phyloP scores from a whole-genome alignment of 306 rosid genomes.

The Cicer yamashitae region DNA sequence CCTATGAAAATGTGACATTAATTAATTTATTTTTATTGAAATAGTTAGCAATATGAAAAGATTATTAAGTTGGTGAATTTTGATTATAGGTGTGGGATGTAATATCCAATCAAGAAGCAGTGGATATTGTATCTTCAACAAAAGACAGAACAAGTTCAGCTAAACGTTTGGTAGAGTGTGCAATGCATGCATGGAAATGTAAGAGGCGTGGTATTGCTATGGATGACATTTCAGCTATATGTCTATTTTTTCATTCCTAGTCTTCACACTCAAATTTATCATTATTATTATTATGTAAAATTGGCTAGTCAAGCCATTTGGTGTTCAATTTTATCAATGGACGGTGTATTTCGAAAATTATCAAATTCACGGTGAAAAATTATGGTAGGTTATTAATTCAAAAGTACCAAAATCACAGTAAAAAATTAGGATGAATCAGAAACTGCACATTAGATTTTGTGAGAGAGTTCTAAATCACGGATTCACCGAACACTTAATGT shows the following conservation, averaged over 20 bases:
- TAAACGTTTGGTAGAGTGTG: constrained; percentile 70
- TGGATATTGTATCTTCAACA: constrained; percentile 67
- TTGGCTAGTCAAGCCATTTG: background rate
- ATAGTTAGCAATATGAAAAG: background rate
- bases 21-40: background rate
- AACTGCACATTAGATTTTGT: no score
- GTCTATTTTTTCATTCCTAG: constrained; percentile 78
- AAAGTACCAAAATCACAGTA: no score
- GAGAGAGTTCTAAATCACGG: no score
- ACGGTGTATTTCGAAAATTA: no score
- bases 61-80: no score
- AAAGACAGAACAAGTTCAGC: constrained; percentile 66
- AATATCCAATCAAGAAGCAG: constrained; percentile 91
- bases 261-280: constrained; percentile 25
- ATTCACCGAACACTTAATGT: no score
- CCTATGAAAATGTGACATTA: background rate
- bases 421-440: no score
- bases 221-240: constrained; percentile 94
- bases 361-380: no score
- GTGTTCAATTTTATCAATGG: no score
- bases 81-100: constrained; percentile 89
- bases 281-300: background rate
- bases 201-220: constrained; percentile 80
- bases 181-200: constrained; percentile 81
- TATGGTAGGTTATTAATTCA: no score